A percentile compares a stretch with the other conserved stretches of the same genome.
phyloP scores from a whole-genome alignment of 805 yeast genomes.

The Barnettozyma pratensis region DNA sequence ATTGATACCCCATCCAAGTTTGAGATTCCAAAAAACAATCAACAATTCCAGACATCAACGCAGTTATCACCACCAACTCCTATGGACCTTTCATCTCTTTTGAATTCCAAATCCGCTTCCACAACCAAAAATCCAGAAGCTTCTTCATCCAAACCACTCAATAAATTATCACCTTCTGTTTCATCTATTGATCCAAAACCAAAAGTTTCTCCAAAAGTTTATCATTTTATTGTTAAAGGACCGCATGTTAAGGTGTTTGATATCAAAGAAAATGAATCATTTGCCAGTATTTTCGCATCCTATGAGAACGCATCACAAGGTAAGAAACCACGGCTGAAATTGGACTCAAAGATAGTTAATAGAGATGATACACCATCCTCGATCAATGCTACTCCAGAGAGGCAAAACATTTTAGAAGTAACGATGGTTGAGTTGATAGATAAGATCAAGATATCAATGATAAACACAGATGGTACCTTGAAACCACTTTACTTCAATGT shows the following conservation, averaged over 20 bases:
- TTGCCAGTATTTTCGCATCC: not conserved
- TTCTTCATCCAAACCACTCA: too few relatives aligned
- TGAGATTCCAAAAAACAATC: not conserved
- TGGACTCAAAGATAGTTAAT: not conserved
- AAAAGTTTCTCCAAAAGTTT: not conserved
- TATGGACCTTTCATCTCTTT: not conserved
- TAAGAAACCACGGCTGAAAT: not conserved
- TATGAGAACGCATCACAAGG: constrained; percentile 1
- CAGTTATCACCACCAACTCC: not conserved
- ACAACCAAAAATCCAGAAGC: not conserved
- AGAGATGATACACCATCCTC: constrained; percentile 1
- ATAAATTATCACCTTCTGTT: too few relatives aligned
- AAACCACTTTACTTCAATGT: constrained; percentile 16
- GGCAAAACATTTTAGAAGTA: constrained; percentile 23
- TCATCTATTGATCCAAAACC: too few relatives aligned
- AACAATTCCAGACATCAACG: constrained; percentile 2
- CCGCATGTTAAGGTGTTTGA: not conserved
- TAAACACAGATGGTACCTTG: constrained; percentile 23
- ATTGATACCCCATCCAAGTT: not conserved
- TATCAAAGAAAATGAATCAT: not conserved
- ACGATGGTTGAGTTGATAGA: constrained; percentile 28
- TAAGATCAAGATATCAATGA: constrained; percentile 28
- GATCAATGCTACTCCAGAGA: not conserved
- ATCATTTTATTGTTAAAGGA: constrained; percentile 4
- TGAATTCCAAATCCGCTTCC: not conserved